Conservation (phyloP, 768 basidiomycete genomes). For the Lentinus tigrinus region DNA sequence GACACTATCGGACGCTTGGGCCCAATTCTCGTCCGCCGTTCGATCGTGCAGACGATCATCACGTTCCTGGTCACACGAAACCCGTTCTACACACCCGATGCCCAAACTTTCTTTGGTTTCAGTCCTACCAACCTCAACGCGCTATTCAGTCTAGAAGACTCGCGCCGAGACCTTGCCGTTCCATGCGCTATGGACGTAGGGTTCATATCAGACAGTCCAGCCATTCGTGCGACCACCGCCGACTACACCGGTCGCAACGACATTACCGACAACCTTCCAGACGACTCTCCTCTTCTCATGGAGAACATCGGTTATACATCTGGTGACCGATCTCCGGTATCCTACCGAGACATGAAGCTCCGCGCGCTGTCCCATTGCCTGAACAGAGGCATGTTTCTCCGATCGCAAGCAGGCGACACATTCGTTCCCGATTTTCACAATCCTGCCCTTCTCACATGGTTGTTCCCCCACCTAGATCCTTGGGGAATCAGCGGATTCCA, state of each 20-base stretch:
- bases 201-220: background rate
- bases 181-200: background rate
- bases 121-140: background rate
- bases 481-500: constrained; percentile 16
- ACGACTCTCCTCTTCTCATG: background rate
- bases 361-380: background rate
- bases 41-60: background rate
- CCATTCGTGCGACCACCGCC: background rate
- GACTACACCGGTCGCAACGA: background rate
- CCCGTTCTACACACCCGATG: background rate
- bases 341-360: background rate
- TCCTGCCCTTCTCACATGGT: background rate
- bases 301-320: background rate
- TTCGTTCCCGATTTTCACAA: constrained; percentile 11
- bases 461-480: constrained; percentile 18
- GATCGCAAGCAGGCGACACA: background rate
- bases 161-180: background rate
- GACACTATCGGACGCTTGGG: background rate
- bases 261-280: background rate
- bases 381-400: background rate
- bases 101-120: background rate
- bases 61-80: background rate
- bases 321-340: background rate
- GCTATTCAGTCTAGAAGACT: background rate
- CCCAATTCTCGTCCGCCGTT: background rate